A percentile compares a stretch with the other conserved stretches of the same genome.
Evolutionary conservation across 805 yeast genomes (phyloP).

Genomic region (Middelhovenomyces tepae): DNA sequence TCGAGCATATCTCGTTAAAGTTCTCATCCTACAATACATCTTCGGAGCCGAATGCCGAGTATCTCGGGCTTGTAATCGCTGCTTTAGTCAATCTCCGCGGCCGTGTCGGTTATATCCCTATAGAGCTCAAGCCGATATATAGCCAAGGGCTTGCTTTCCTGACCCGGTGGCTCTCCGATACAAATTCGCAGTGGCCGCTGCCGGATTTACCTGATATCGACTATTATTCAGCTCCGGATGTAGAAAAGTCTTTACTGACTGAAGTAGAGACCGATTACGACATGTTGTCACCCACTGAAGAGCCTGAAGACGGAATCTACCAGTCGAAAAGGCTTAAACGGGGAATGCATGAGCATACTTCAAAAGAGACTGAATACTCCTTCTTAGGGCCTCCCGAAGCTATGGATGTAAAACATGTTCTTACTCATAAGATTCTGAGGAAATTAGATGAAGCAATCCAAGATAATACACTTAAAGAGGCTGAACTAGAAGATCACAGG

Average conservation of each 20-base stretch:
- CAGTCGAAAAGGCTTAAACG: slow-evolving; percentile 16
- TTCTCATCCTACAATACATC: slow-evolving; percentile 28
- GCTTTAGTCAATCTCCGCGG: slow-evolving; percentile 78
- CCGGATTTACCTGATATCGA: slow-evolving; percentile 64
- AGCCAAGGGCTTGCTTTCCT: slow-evolving; percentile 56
- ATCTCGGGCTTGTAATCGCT: slow-evolving; percentile 63
- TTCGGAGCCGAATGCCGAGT: slow-evolving; percentile 29
- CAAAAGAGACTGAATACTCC: background rate
- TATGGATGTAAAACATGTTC: slow-evolving; percentile 21
- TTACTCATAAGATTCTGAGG: slow-evolving; percentile 58
- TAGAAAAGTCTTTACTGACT: slow-evolving; percentile 49
- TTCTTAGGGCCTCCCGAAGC: slow-evolving; percentile 7
- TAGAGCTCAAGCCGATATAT: slow-evolving; percentile 69
- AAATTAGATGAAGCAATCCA: slow-evolving; percentile 42
- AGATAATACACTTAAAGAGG: slow-evolving; percentile 34
- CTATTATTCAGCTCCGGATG: slow-evolving; percentile 59
- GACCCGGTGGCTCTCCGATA: slow-evolving; percentile 48
- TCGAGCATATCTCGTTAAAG: slow-evolving; percentile 67
- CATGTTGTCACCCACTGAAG: background rate
- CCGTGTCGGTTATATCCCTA: slow-evolving; percentile 72
- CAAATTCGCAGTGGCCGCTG: slow-evolving; percentile 56
- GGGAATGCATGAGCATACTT: slow-evolving; percentile 3
- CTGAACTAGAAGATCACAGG: slow-evolving; percentile 41
- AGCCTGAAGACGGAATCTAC: slow-evolving; percentile 11
- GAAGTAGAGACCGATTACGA: slow-evolving; percentile 10